Base-by-base conservation (phyloP, 768 basidiomycete species). In the Psilocybe subaeruginosa region DNA sequence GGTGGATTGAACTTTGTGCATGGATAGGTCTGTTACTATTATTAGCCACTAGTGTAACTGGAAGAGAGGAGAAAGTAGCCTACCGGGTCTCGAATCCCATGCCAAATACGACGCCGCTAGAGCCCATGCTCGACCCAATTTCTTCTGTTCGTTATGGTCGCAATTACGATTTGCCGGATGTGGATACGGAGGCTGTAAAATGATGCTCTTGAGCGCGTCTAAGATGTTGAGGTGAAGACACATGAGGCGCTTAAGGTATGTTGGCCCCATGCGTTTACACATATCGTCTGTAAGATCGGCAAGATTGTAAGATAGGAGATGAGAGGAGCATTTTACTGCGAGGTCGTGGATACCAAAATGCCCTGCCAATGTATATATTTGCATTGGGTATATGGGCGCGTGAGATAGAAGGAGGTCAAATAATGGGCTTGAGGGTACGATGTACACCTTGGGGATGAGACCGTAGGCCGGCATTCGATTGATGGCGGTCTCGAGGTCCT, bases 31-130 rank as follows among this genome's bases (percentile, higher is more conserved):
- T 76, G 58, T 8, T 46, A 11, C 11, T 47, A 19, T 61, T 55
- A 27, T 41, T 4, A 30, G 45, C 39, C 49, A 56, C 59, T 39
- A 23, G 23, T 17, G 33, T 52, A 9, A 37, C 63, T 41, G 47
- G 54, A 59, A 55, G 27, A 30, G 30, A 37, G 27, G 11, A 27
- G 6, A 23, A 46, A 35, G 46, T 9, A 50, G 70, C 69, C n/a
- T 62, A 77, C 78, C 76, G 30, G 77, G 74, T 58, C 70, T 66
- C 1, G 74, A 64, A 54, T 77, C 76, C 77, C 77, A 79, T 8
- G 69, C 70, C 3, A 79, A 61, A 65, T 73, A 72, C 0, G 78
- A 74, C 7, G 76, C 63, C 3, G 73, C 72, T 3, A 79, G 64
- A 3, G 74, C 71, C 78, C 79, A 80, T 4, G 76, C 73, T n/a